phyloP scores from a whole-genome alignment of 2,329 filamentous ascomycete species.

The Talaromyces sp. region DNA sequence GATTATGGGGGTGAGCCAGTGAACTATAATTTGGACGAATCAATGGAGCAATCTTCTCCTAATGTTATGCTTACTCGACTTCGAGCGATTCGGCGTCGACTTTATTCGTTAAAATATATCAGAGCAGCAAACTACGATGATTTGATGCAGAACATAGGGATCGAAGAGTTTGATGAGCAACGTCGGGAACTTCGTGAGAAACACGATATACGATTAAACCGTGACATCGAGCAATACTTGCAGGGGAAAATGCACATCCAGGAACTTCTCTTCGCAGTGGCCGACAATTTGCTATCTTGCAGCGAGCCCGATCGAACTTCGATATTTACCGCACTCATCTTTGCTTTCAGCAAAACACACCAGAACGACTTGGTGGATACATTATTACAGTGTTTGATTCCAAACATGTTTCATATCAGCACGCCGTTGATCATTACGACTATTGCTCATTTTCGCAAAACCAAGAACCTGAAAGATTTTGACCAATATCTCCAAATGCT shows the following conservation, averaged over 20 bases:
- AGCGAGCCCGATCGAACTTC: conserved; percentile 31
- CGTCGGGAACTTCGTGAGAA: conserved; percentile 14
- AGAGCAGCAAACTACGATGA: conserved; percentile 24
- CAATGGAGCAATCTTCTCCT: conserved; percentile 25
- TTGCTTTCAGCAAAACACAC: conserved; percentile 30
- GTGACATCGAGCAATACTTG: conserved; percentile 24
- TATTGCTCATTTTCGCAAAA: conserved; percentile 32
- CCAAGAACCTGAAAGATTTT: conserved; percentile 35
- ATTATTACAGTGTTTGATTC: conserved; percentile 31
- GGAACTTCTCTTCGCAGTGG: conserved; percentile 29
- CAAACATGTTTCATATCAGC: conserved; percentile 30
- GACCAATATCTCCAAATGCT: conserved; percentile 34
- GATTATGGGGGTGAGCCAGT: conserved; percentile 29
- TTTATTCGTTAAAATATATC: conserved; percentile 23
- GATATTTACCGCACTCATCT: conserved; percentile 28
- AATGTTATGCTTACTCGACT: conserved; percentile 29
- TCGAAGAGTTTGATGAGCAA: conserved; percentile 15
- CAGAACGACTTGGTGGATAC: conserved; percentile 36
- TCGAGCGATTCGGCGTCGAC: conserved; percentile 24
- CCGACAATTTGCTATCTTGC: conserved; percentile 29
- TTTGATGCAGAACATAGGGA: conserved; percentile 16
- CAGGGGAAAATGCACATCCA: conserved; percentile 26
- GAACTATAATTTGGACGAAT: conserved; percentile 24
- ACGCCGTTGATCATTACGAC: conserved; percentile 31
- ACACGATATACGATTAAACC: conserved; percentile 24